Evolutionary conservation across 768 basidiomycete species (phyloP).

Genomic region (Lentinula aciculospora): DNA sequence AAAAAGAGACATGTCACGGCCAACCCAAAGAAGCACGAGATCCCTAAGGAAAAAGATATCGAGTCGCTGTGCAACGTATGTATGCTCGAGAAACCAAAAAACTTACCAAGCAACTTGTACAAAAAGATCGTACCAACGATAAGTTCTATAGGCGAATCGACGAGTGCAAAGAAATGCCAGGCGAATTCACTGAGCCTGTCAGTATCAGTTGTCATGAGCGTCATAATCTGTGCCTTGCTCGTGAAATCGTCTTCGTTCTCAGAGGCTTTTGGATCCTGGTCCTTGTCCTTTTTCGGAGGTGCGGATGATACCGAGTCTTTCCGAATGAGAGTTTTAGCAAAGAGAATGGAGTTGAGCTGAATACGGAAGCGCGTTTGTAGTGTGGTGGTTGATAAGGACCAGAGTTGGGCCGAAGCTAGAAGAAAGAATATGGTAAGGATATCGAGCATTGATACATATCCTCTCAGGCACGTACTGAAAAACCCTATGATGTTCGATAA

Average conservation of each 20-base stretch:
- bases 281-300: slow-evolving; percentile 16
- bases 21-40: slow-evolving; percentile 75
- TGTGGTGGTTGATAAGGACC: slow-evolving; percentile 62
- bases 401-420: slow-evolving; percentile 62
- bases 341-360: slow-evolving; percentile 81
- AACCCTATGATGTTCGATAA: slow-evolving; percentile 35
- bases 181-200: slow-evolving; percentile 84
- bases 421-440: neutral
- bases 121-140: slow-evolving; percentile 69
- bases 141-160: slow-evolving; percentile 79
- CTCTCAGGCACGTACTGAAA: slow-evolving; percentile 27
- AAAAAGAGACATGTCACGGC: slow-evolving; percentile 65
- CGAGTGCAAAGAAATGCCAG: slow-evolving; percentile 70
- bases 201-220: slow-evolving; percentile 92
- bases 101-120: slow-evolving; percentile 67
- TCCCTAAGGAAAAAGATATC: no score
- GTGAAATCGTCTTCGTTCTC: slow-evolving; percentile 52
- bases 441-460: neutral
- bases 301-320: slow-evolving; percentile 77
- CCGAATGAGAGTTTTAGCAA: slow-evolving; percentile 79
- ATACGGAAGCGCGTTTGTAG: slow-evolving; percentile 67
- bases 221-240: slow-evolving; percentile 83
- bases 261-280: slow-evolving; percentile 6
- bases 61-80: no score
- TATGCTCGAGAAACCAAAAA: neutral